Conservation (phyloP, 2,329 filamentous ascomycete species). For the Daldinia eschscholtzii region DNA sequence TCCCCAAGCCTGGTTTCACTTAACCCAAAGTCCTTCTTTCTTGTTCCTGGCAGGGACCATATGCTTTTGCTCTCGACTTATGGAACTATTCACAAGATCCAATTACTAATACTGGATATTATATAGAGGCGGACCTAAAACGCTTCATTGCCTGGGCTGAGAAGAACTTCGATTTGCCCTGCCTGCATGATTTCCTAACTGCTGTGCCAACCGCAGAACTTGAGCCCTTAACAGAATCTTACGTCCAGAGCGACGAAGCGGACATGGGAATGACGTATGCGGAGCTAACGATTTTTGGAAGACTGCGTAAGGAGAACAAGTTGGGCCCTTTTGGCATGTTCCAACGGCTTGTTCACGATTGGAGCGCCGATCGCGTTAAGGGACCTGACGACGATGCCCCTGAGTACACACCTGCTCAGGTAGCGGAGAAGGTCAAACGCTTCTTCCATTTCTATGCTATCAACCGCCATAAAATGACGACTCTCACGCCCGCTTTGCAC, state of each 20-base stretch:
- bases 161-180: constrained; percentile 70
- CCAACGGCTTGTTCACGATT: constrained; percentile 60
- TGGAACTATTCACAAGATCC: not conserved
- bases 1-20: not conserved
- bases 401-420: constrained; percentile 55
- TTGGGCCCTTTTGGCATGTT: constrained; percentile 64
- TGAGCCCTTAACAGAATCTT: constrained; percentile 73
- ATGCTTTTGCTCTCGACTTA: not conserved
- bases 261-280: constrained; percentile 68
- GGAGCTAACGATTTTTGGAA: constrained; percentile 58
- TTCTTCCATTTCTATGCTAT: constrained; percentile 66
- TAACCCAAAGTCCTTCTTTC: constrained; percentile 1
- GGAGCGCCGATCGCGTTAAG: constrained; percentile 54
- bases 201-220: constrained; percentile 73
- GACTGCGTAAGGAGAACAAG: constrained; percentile 60
- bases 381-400: constrained; percentile 50
- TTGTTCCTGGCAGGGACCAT: not conserved
- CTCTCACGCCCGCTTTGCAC: constrained; percentile 70
- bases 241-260: constrained; percentile 64
- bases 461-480: constrained; percentile 76
- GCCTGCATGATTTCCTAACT: constrained; percentile 74
- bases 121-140: constrained; percentile 68
- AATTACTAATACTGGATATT: not conserved
- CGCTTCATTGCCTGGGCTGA: constrained; percentile 76
- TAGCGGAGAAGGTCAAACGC: constrained; percentile 61